Percentiles rank a stretch among this genome's conserved stretches.
Conservation (phyloP, 2,329 filamentous ascomycete genomes). For the Pseudocercospora fuligena region DNA sequence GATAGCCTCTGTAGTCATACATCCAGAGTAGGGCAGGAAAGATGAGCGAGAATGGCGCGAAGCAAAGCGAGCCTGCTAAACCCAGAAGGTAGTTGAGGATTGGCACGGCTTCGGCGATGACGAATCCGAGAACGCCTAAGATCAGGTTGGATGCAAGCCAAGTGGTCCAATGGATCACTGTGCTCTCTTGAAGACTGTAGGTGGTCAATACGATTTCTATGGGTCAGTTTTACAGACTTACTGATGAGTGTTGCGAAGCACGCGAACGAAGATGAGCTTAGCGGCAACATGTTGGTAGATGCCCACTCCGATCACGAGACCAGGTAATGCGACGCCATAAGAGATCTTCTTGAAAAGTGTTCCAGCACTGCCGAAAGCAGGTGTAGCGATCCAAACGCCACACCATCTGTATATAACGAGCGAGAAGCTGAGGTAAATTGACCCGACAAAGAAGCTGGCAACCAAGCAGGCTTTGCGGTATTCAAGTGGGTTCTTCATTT, state of each 20-base stretch:
- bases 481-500: constrained; percentile 64
- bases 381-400: constrained; percentile 65
- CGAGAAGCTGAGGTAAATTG: constrained; percentile 61
- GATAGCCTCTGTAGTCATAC: constrained; percentile 51
- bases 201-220: not conserved
- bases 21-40: constrained; percentile 57
- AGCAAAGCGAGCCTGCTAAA: constrained; percentile 54
- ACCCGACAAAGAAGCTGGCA: constrained; percentile 61
- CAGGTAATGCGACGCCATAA: constrained; percentile 63
- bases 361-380: constrained; percentile 65
- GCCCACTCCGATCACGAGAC: constrained; percentile 55
- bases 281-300: constrained; percentile 55
- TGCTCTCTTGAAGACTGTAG: constrained; percentile 51
- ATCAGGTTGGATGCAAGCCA: constrained; percentile 54
- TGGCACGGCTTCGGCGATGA: constrained; percentile 59
- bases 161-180: constrained; percentile 54
- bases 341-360: constrained; percentile 63
- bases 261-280: constrained; percentile 61
- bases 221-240: constrained; percentile 7
- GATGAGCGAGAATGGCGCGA: constrained; percentile 55
- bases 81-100: constrained; percentile 59
- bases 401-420: constrained; percentile 65
- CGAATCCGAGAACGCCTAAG: constrained; percentile 51
- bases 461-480: constrained; percentile 63
- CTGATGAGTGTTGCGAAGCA: constrained; percentile 56